These are phyloP conservation scores for Mrakia frigida DNA, from an alignment of 768 basidiomycete species.

Conservation along the genomic window DNA sequence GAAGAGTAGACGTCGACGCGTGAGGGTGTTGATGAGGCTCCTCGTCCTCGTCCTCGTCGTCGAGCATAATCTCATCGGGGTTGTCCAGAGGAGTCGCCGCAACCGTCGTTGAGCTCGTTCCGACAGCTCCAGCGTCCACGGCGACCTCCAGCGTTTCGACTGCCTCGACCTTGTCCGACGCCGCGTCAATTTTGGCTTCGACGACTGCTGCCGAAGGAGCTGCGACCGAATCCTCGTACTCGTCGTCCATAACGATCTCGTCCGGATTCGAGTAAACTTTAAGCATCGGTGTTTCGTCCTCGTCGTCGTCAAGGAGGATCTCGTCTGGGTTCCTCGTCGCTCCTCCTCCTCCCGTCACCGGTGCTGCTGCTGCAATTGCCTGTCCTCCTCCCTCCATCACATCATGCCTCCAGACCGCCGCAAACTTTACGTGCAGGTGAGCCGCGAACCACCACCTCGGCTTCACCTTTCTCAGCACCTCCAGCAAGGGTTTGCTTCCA, in stretches of 20 bases:
- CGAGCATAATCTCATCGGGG: conserved; percentile 41
- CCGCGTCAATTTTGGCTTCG: conserved; percentile 40
- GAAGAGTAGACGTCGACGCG: neutral
- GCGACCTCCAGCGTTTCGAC: conserved; percentile 34
- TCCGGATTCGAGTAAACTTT: conserved; percentile 36
- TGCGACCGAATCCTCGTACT: conserved; percentile 29
- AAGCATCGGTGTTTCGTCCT: conserved; percentile 4
- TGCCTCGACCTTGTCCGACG: conserved; percentile 33
- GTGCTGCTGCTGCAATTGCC: conserved; percentile 19
- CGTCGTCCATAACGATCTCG: conserved; percentile 38
- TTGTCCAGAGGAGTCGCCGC: conserved; percentile 26
- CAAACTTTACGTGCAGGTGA: conserved; percentile 81
- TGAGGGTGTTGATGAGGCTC: conserved; percentile 21
- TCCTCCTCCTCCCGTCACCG: conserved; percentile 13
- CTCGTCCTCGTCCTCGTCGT: conserved; percentile 34
- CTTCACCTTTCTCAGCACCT: conserved; percentile 62
- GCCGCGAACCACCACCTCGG: conserved; percentile 91
- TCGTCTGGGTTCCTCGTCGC: conserved; percentile 9
- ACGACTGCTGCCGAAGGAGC: neutral
- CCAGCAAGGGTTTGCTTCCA: conserved; percentile 82
- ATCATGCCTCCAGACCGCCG: conserved; percentile 52
- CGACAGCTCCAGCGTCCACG: conserved; percentile 27
- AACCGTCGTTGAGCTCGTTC: neutral
- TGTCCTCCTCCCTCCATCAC: conserved; percentile 1
- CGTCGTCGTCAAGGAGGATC: conserved; percentile 35